A percentile compares a stretch with the other conserved stretches of the same genome.
Evolutionary conservation across 306 rosid genomes (phyloP).

Genomic region (Hippophae gyantsensis): DNA sequence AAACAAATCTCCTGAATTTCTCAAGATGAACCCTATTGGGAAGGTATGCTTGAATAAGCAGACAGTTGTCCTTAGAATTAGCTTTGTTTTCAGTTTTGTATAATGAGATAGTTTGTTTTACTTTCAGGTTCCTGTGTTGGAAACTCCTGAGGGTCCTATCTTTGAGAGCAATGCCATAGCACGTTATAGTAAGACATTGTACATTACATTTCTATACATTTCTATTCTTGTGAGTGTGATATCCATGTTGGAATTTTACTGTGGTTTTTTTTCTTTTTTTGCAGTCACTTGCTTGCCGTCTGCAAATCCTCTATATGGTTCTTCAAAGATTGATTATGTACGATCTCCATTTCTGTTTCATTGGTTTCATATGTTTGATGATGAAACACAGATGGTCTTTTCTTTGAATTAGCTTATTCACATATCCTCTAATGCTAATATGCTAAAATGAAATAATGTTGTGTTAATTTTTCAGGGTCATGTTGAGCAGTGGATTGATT

Average conservation of each 20-base stretch:
- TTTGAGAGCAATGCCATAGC: slow-evolving; percentile 88
- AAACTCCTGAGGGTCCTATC: slow-evolving; percentile 63
- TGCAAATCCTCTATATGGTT: slow-evolving; percentile 44
- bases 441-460: neutral
- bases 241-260: neutral
- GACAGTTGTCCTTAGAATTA: neutral
- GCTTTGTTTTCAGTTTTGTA: neutral
- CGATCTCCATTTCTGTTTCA: neutral
- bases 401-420: neutral
- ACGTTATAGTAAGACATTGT: slow-evolving; percentile 45
- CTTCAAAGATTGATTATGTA: slow-evolving; percentile 52
- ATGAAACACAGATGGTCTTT: neutral
- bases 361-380: neutral
- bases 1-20: slow-evolving; percentile 58
- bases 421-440: neutral
- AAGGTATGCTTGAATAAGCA: slow-evolving; percentile 32
- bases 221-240: neutral
- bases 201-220: too few relatives aligned
- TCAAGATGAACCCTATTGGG: slow-evolving; percentile 78
- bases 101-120: neutral
- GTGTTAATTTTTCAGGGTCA: slow-evolving; percentile 43
- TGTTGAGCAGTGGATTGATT: slow-evolving; percentile 83
- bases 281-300: slow-evolving; percentile 58
- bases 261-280: slow-evolving; percentile 9
- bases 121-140: slow-evolving; percentile 63